These are phyloP conservation scores for Fomitopsis serialis DNA, from an alignment of 768 basidiomycete species.

Conservation along the genomic window DNA sequence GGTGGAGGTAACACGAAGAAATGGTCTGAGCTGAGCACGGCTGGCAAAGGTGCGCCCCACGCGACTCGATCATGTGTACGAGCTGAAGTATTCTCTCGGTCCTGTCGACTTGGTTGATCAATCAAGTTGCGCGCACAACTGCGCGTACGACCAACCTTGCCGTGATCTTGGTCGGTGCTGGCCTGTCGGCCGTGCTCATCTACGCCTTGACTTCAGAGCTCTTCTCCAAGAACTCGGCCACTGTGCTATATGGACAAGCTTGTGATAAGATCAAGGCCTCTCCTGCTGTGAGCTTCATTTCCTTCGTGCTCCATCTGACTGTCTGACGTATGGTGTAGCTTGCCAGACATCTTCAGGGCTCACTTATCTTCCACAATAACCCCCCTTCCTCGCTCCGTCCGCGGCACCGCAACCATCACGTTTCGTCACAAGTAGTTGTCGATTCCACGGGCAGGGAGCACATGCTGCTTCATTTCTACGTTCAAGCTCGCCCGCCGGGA, in stretches of 20 bases:
- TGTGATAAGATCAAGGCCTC: slow-evolving; percentile 47
- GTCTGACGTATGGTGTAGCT: slow-evolving; percentile 38
- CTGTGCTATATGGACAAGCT: slow-evolving; percentile 65
- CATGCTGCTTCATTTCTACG: slow-evolving; percentile 79
- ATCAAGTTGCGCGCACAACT: slow-evolving; percentile 45
- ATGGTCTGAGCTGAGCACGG: slow-evolving; percentile 74
- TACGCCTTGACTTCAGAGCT: slow-evolving; percentile 81
- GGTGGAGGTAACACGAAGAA: slow-evolving; percentile 56
- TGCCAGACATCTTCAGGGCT: slow-evolving; percentile 58
- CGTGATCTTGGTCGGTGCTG: slow-evolving; percentile 71
- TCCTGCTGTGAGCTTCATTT: slow-evolving; percentile 29
- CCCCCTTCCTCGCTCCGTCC: slow-evolving; percentile 72
- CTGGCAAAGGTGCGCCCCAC: slow-evolving; percentile 63
- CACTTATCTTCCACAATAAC: slow-evolving; percentile 75
- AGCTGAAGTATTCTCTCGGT: background rate
- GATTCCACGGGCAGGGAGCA: slow-evolving; percentile 76
- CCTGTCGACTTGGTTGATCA: background rate
- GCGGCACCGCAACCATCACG: slow-evolving; percentile 77
- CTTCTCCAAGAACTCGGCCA: slow-evolving; percentile 85
- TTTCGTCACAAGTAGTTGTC: slow-evolving; percentile 70
- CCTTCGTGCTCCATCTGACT: background rate
- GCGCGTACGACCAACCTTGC: slow-evolving; percentile 46
- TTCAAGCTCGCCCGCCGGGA: slow-evolving; percentile 54
- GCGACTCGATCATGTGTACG: background rate
- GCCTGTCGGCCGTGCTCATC: slow-evolving; percentile 66